Base-by-base conservation (phyloP, 495 filamentous ascomycete genomes). In the Choiromyces venosus region DNA sequence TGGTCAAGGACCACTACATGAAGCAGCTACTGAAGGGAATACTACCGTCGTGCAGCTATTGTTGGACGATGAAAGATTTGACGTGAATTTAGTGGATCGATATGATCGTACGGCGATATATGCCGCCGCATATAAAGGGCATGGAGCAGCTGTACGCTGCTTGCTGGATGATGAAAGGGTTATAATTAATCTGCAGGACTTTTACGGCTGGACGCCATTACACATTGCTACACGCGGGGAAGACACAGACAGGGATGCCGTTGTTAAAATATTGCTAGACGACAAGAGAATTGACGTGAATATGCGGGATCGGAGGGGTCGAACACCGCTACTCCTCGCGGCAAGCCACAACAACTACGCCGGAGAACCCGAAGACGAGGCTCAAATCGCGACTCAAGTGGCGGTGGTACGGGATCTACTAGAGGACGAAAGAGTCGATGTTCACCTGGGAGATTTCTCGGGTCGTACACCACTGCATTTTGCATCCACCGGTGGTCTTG, bases 21-120 rank as follows among this genome's bases (percentile, higher is more conserved):
- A 67, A 36, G 64, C 33, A 21, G 69, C 69, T 8, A 33, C 35
- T 8, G 33, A n/a, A 9, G 69, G 69, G 7, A 39, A 69, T 67
- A 18, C 33, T 36, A n/a, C 35, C 21, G 38, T 71, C 33, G 64
- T 67, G 38, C 33, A 71, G 36, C 69, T 71, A 33, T 25, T 71
- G 7, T 37, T 71, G 21, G 69, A 8, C 21, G n/a, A 33, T 36
- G 33, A 61, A 6, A 61, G 52, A 33, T 33, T 61, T 29, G 52
- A 61, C 52, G 52, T 33, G 52, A 61, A 61, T 61, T 61, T 61
- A 29, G 18, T 16, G 52, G 52, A 61, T 14, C 52, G 25, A 16
- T 61, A 61, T 61, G 52, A 61, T 14, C 25, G 52, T 29, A 61
- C 52, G 10, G 25, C 52, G 25, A 12, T 61, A 33, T 33, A 61